Percentiles rank a stretch among this genome's conserved stretches.
Evolutionary conservation across 176 grass and related monocot genomes (phyloP).

Genomic region (Pontederia crassipes): DNA sequence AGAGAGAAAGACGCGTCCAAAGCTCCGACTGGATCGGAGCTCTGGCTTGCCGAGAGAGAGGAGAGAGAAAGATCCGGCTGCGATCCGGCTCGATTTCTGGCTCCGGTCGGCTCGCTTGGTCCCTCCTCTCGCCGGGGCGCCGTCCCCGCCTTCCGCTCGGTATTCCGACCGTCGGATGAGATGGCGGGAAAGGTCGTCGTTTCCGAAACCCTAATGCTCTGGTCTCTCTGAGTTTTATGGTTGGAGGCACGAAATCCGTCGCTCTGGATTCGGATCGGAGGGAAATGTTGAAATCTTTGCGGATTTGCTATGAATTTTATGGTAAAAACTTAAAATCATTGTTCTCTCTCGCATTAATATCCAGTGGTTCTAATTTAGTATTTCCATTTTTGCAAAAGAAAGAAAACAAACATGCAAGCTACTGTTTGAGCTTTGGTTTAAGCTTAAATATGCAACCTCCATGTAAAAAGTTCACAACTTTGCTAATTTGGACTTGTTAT

Average conservation of each 20-base stretch:
- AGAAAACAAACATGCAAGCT: not conserved
- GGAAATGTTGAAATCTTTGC: no score
- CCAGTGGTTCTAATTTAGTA: not conserved
- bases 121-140: not conserved
- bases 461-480: no score
- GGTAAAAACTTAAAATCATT: not conserved
- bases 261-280: not conserved
- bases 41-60: not conserved
- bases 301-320: not conserved
- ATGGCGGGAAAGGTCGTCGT: not conserved
- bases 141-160: no score
- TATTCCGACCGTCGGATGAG: not conserved
- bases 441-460: no score
- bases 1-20: no score
- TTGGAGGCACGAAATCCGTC: not conserved
- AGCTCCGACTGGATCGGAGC: no score
- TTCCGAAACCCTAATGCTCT: not conserved
- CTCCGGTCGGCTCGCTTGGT: constrained; percentile 8
- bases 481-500: no score
- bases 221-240: no score
- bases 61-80: not conserved
- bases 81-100: constrained; percentile 8
- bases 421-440: not conserved
- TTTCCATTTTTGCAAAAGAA: not conserved
- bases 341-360: not conserved